Evolutionary conservation across 768 basidiomycete genomes (phyloP).

Genomic region (Plicaturopsis crispa): DNA sequence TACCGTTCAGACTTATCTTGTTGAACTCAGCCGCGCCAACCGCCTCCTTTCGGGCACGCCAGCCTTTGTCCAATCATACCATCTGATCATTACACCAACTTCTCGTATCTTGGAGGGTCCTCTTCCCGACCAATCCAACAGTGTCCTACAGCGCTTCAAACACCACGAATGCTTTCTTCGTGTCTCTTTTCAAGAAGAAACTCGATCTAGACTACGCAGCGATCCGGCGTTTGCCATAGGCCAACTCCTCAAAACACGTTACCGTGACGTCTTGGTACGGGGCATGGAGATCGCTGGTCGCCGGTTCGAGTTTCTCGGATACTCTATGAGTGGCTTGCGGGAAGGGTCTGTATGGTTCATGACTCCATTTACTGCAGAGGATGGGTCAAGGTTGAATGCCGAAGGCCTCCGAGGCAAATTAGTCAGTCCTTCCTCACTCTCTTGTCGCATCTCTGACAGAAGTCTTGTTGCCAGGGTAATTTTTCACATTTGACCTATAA

Average conservation of each 20-base stretch:
- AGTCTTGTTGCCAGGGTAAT: slow-evolving; percentile 22
- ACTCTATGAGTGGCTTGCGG: slow-evolving; percentile 45
- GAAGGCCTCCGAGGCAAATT: background rate
- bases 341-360: slow-evolving; percentile 45
- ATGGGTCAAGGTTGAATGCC: background rate
- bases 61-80: slow-evolving; percentile 24
- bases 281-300: slow-evolving; percentile 36
- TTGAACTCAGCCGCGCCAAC: slow-evolving; percentile 4
- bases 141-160: slow-evolving; percentile 26
- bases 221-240: slow-evolving; percentile 22
- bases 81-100: slow-evolving; percentile 32
- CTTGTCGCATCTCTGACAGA: background rate
- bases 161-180: slow-evolving; percentile 37
- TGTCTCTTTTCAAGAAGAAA: slow-evolving; percentile 42
- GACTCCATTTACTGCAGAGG: slow-evolving; percentile 23
- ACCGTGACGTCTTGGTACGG: slow-evolving; percentile 21
- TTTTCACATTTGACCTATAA: slow-evolving; percentile 26
- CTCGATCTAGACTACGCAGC: slow-evolving; percentile 26
- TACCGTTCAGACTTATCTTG: slow-evolving; percentile 7
- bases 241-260: slow-evolving; percentile 24
- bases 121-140: slow-evolving; percentile 28
- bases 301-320: slow-evolving; percentile 37
- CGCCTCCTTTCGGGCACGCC: background rate
- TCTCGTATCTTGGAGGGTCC: slow-evolving; percentile 31
- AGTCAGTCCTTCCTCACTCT: background rate